These are phyloP conservation scores for Rachicladosporium sp. DNA, from an alignment of 2,329 filamentous ascomycete genomes.

Conservation along the genomic window DNA sequence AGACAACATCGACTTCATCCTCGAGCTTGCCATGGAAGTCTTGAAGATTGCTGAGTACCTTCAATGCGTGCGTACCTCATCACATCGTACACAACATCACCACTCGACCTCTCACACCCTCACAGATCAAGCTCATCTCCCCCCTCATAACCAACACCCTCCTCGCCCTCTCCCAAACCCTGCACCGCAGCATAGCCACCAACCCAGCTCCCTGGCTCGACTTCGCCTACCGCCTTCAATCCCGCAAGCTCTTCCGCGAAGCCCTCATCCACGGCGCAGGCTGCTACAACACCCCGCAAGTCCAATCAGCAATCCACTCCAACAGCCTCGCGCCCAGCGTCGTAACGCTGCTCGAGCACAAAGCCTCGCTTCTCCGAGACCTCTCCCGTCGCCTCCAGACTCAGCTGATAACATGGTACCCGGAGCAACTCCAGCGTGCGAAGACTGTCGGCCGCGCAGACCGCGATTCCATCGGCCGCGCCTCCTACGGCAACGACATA, in stretches of 20 bases:
- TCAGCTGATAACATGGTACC: constrained; percentile 26
- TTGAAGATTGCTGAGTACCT: constrained; percentile 36
- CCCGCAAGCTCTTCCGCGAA: constrained; percentile 33
- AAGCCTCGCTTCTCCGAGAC: constrained; percentile 17
- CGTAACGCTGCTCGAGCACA: constrained; percentile 19
- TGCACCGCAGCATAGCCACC: constrained; percentile 33
- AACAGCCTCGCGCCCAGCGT: constrained; percentile 12
- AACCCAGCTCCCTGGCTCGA: constrained; percentile 35
- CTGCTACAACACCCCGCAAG: constrained; percentile 23
- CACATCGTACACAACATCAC: background rate
- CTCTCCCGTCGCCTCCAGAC: constrained; percentile 17
- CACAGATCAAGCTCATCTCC: constrained; percentile 25
- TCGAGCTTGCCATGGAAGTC: constrained; percentile 30
- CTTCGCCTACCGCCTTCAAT: constrained; percentile 34
- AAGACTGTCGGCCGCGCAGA: constrained; percentile 16
- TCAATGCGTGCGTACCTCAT: constrained; percentile 22
- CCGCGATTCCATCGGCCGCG: constrained; percentile 25
- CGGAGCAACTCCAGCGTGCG: constrained; percentile 15
- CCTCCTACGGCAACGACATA: constrained; percentile 36
- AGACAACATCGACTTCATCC: constrained; percentile 25
- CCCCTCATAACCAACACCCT: constrained; percentile 37
- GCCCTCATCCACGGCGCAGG: constrained; percentile 34
- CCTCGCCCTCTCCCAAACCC: constrained; percentile 32
- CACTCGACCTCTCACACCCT: background rate
- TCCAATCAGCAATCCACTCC: constrained; percentile 13